Conservation (phyloP, 257 asterid genomes). For the Forsythia suspensa region DNA sequence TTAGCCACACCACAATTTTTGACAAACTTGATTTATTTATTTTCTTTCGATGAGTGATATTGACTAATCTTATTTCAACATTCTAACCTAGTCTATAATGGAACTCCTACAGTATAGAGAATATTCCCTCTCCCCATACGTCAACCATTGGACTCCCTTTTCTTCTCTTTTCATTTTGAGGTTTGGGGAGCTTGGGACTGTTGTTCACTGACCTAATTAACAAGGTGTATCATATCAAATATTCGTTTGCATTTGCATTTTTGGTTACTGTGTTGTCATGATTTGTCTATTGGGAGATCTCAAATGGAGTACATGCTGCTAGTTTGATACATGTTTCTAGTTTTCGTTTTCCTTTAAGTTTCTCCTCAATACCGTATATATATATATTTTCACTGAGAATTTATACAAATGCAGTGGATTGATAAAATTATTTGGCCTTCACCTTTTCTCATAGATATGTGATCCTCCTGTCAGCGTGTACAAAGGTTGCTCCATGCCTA, state of each 20-base stretch:
- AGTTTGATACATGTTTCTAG: neutral
- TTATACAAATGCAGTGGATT: constrained; percentile 7
- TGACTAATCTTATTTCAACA: too few species aligned
- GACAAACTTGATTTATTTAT: neutral
- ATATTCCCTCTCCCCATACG: neutral
- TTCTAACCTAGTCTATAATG: neutral
- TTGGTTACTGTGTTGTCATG: neutral
- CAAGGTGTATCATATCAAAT: neutral
- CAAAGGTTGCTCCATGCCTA: constrained; percentile 80
- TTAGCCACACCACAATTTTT: neutral
- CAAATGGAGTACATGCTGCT: constrained; percentile 7
- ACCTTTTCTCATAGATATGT: constrained; percentile 56
- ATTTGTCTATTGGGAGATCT: neutral
- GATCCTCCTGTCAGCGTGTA: constrained; percentile 95
- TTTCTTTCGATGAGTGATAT: neutral
- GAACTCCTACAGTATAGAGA: neutral
- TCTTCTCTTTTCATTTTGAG: neutral
- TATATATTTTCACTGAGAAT: neutral
- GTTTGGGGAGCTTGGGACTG: neutral
- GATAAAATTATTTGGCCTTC: constrained; percentile 18
- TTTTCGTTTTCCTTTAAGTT: neutral
- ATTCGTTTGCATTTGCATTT: neutral
- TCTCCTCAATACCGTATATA: neutral
- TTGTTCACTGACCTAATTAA: neutral
- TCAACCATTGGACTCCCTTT: neutral